Base-by-base conservation (phyloP, 148 eudicot genomes). In the Cornus kousa region DNA sequence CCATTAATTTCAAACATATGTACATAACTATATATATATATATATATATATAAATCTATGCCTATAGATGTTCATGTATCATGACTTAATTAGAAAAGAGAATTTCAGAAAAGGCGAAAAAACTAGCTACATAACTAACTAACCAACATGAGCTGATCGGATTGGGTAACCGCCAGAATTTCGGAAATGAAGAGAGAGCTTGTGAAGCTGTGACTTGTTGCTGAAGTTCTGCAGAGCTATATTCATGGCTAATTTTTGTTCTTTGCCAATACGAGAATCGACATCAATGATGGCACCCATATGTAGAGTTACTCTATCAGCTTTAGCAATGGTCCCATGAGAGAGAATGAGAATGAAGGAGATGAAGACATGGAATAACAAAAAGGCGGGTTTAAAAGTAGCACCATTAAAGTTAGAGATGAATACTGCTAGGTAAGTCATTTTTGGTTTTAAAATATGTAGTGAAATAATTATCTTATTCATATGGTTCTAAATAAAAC, bases 171-270 rank as follows among this genome's bases (percentile, higher is more conserved):
- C 59, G 14, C 73, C 57, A 68, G 74, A 46, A 59, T 59, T 7
- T 2, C 6, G 28, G 60, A 74, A 68, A 33, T 20, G 74, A 23
- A 74, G 74, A 33, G 74, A 48, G 7, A 80, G 43, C 28, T 57
- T 69, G 60, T 35, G 68, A 46, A 19, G 9, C 13, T 28, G 37
- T 35, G 79, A 69, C 5, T 24, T 55, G 32, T 32, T 59, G 65
- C 75, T 74, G 78, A 68, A 80, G 55, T 68, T 68, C 23, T 57
- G n/a, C 35, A 59, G 57, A 31, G 82, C 82, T 9, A 80, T 57
- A n/a, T 68, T 43, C 74, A 75, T 59, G 68, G 78, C 82, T 23
- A 32, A 32, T 60, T 60, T 80, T 16, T 55, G 68, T 70, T 80
- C 78, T 75, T 75, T 80, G 20, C 82, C 82, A 28, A 74, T 43